A percentile compares a stretch with the other conserved stretches of the same genome.
Evolutionary conservation across 2,329 filamentous ascomycete genomes (phyloP).

Genomic region (Botrytis sinoallii): DNA sequence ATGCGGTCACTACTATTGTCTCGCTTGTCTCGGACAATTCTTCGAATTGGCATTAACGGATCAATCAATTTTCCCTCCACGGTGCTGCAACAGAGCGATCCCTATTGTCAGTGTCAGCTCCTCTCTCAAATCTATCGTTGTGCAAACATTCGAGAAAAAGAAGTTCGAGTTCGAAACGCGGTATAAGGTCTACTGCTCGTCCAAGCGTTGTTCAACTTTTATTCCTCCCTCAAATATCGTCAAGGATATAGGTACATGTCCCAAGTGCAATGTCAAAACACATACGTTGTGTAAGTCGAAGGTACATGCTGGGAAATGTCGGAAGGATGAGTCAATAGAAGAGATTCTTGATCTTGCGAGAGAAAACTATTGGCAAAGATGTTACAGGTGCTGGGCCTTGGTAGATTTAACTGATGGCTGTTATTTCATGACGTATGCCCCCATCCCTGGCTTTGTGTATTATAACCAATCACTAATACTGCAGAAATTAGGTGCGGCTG

Average conservation of each 20-base stretch:
- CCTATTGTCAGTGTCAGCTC: neutral
- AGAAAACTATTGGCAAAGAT: neutral
- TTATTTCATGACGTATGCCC: neutral
- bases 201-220: neutral
- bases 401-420: neutral
- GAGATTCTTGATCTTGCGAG: neutral
- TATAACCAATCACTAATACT: neutral
- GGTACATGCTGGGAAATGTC: neutral
- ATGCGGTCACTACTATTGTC: neutral
- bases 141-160: neutral
- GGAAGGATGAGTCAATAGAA: neutral
- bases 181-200: neutral
- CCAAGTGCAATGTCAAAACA: neutral
- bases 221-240: neutral
- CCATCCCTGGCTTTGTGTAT: neutral
- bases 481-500: neutral
- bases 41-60: neutral
- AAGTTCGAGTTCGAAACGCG: neutral
- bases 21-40: neutral
- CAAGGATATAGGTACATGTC: neutral
- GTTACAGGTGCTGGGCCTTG: neutral
- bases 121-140: neutral
- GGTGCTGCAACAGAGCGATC: neutral
- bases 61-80: neutral
- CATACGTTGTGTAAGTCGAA: neutral